Percentiles rank a stretch among this genome's conserved stretches.
Conservation (phyloP, 495 filamentous ascomycete genomes). For the Geoglossum glabrum region DNA sequence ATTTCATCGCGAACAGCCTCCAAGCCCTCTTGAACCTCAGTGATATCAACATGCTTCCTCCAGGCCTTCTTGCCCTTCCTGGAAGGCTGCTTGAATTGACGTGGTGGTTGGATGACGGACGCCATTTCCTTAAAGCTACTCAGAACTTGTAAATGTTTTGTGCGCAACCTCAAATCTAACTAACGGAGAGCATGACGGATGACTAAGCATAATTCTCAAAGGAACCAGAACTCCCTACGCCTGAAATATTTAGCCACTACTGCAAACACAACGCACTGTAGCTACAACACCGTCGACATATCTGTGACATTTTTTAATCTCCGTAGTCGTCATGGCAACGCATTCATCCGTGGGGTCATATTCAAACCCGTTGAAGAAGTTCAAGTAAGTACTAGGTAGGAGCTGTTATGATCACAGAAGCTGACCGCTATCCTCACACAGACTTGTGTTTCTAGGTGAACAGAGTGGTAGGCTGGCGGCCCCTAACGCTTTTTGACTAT, state of each 20-base stretch:
- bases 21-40: slow-evolving; percentile 64
- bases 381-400: slow-evolving; percentile 52
- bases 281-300: background rate
- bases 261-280: background rate
- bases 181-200: slow-evolving; percentile 15
- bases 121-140: background rate
- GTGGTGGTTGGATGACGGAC: slow-evolving; percentile 20
- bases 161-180: no score
- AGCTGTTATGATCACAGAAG: background rate
- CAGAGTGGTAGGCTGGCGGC: slow-evolving; percentile 56
- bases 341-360: slow-evolving; percentile 58
- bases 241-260: background rate
- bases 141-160: background rate
- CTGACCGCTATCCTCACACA: slow-evolving; percentile 20
- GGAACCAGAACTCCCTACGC: background rate
- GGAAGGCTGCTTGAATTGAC: slow-evolving; percentile 60
- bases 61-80: slow-evolving; percentile 97
- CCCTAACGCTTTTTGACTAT: slow-evolving; percentile 5
- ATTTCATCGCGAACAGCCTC: slow-evolving; percentile 70
- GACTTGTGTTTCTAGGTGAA: slow-evolving; percentile 90
- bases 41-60: slow-evolving; percentile 92
- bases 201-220: background rate
- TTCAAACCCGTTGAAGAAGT: slow-evolving; percentile 98
- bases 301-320: background rate
- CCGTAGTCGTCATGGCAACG: slow-evolving; percentile 28